Evolutionary conservation across 306 rosid genomes (phyloP).

Genomic region (Cicer pinnatifidum): DNA sequence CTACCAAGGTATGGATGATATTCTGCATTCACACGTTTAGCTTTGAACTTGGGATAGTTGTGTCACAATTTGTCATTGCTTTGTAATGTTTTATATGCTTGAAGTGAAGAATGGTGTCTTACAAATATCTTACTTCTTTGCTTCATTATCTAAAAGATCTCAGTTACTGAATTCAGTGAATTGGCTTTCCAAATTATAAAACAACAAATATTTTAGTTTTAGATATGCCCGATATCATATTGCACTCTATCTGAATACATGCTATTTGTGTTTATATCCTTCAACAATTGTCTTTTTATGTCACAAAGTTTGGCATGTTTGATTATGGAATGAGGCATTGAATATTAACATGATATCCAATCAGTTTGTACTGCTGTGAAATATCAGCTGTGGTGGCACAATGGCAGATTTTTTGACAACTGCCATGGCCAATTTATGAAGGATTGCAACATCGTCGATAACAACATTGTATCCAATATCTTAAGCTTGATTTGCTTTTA

Average conservation of each 20-base stretch:
- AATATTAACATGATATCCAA: background rate
- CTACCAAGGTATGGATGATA: conserved; percentile 75
- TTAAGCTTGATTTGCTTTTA: conserved; percentile 11
- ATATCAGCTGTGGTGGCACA: no score
- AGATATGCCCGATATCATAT: background rate
- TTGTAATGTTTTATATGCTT: background rate
- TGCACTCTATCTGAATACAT: background rate
- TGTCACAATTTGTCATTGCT: background rate
- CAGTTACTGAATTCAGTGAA: background rate
- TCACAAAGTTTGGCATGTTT: conserved; percentile 21
- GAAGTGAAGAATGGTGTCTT: background rate
- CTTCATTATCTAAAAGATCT: background rate
- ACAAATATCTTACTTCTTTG: background rate
- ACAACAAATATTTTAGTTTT: background rate
- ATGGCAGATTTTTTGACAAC: no score
- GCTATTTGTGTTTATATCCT: background rate
- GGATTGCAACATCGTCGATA: no score
- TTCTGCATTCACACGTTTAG: conserved; percentile 6
- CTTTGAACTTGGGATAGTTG: conserved; percentile 14
- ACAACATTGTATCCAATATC: background rate
- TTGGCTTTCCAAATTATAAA: conserved; percentile 7
- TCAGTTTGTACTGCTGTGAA: no score
- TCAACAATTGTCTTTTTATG: background rate
- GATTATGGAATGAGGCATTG: background rate
- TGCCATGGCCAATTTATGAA: no score